A percentile compares a stretch with the other conserved stretches of the same genome.
Evolutionary conservation across 2,329 filamentous ascomycete genomes (phyloP).

Genomic region (Zasmidium citrigriseum): DNA sequence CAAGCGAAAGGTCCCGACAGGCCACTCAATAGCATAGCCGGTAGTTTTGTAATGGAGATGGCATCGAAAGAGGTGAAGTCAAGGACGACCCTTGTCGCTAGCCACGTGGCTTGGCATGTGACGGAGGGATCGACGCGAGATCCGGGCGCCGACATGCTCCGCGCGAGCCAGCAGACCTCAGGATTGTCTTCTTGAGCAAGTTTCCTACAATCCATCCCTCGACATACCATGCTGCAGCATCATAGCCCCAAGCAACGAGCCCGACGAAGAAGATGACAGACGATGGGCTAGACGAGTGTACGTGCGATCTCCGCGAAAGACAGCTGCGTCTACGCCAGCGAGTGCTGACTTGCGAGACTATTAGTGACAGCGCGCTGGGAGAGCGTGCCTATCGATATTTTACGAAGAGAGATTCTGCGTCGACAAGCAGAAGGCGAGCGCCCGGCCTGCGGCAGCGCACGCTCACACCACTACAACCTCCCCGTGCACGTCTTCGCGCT

Average conservation of each 20-base stretch:
- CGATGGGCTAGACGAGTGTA: slow-evolving; percentile 16
- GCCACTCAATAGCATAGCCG: too few relatives aligned
- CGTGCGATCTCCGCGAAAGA: neutral
- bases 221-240: neutral
- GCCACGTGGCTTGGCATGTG: neutral
- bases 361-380: slow-evolving; percentile 33
- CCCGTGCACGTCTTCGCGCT: slow-evolving; percentile 60
- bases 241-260: neutral
- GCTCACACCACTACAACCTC: slow-evolving; percentile 55
- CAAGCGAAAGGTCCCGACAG: too few relatives aligned
- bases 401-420: slow-evolving; percentile 52
- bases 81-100: too few relatives aligned
- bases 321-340: neutral
- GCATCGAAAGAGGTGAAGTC: too few relatives aligned
- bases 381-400: slow-evolving; percentile 44
- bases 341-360: slow-evolving; percentile 14
- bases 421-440: slow-evolving; percentile 47
- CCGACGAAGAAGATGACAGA: slow-evolving; percentile 18
- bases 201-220: neutral
- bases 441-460: slow-evolving; percentile 54
- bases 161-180: neutral
- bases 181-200: neutral
- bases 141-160: neutral
- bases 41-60: too few relatives aligned
- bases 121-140: too few relatives aligned